Evolutionary conservation across 352 stramenopile species (phyloP), one percentile per base, ranked within the genome.

Genomic region (Ochromonadaceae sp.): DNA sequence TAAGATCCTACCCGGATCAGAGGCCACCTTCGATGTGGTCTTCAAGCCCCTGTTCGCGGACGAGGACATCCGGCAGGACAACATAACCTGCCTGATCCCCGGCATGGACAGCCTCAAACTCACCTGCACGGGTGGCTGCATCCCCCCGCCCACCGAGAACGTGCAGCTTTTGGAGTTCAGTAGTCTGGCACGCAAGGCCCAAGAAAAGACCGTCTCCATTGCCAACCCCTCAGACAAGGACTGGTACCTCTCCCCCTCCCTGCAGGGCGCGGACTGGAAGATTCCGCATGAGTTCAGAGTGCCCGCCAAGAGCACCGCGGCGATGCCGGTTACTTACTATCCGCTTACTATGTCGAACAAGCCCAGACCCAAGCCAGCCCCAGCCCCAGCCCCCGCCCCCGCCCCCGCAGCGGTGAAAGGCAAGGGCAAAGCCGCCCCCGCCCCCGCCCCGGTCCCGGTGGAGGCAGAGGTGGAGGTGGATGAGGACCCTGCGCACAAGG

Each of bases 11-110:
- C 82, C 87, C 4, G 83, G 88, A 40, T 74, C 81, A 49, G 80
- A 94, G 66, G 85, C 89, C 57, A 76, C 74, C 2, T 78, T 95
- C 36, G 87, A 95, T 25, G 76, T 95, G 30, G 85, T 81, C 3
- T 95, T 95, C 68, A 83, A 84, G 48, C 87, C 87, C 0, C 48
- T 60, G 0, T 62, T 61, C 5, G 75, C 89, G 10, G 80, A 89
- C 49, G 71, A 82, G 22, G 87, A 95, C 62, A 80, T 95, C 49
- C 77, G 85, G n/a, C 81, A 85, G 60, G 81, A 93, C 12, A 74
- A 79, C 34, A 70, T 94, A 4, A 69, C 69, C 9, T 85, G 84
- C 52, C 57, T 72, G 2, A 72, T 94, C 4, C 81, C 90, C 17
- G 63, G 66, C 44, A 66, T 60, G 65, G 56, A 74, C 1, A 76